Percentiles rank a stretch among this genome's conserved stretches.
Conservation (phyloP, 1,284 basidiomycete species). For the Cryptococcus floricola region DNA sequence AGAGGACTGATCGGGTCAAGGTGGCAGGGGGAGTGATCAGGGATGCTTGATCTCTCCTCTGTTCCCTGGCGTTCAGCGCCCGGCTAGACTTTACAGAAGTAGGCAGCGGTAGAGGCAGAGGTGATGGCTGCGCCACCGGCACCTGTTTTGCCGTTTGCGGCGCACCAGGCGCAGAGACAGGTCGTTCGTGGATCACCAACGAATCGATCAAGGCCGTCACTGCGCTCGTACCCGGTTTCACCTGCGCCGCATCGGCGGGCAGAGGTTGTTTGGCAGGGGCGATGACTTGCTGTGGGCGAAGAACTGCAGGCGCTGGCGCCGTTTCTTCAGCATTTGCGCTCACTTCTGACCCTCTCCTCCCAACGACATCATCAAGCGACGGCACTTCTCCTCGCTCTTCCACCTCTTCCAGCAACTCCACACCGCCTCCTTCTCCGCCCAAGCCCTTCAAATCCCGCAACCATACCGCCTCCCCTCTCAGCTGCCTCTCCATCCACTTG, state of each 20-base stretch:
- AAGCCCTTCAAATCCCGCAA: conserved; percentile 6
- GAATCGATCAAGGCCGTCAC: conserved; percentile 10
- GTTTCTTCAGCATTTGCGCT: background rate
- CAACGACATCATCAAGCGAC: background rate
- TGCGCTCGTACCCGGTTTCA: background rate
- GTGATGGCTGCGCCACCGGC: background rate
- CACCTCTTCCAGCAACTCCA: conserved; percentile 33
- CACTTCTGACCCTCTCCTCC: background rate
- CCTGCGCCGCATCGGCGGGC: background rate
- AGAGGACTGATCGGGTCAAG: conserved; percentile 9
- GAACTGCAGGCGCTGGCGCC: background rate
- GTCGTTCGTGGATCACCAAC: conserved; percentile 16
- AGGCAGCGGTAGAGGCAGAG: background rate
- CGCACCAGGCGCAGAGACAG: background rate
- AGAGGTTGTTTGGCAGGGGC: background rate
- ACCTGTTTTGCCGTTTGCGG: background rate
- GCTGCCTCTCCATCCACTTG: conserved; percentile 22
- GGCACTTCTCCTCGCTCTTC: conserved; percentile 20
- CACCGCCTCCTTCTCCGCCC: conserved; percentile 4
- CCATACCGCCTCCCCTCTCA: conserved; percentile 33
- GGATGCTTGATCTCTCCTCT: conserved; percentile 3
- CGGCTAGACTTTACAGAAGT: background rate
- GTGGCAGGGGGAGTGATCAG: conserved; percentile 1
- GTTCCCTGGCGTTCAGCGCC: background rate
- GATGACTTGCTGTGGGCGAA: background rate